Conservation (phyloP, 768 basidiomycete species). For the Coprinellus aureogranulatus region DNA sequence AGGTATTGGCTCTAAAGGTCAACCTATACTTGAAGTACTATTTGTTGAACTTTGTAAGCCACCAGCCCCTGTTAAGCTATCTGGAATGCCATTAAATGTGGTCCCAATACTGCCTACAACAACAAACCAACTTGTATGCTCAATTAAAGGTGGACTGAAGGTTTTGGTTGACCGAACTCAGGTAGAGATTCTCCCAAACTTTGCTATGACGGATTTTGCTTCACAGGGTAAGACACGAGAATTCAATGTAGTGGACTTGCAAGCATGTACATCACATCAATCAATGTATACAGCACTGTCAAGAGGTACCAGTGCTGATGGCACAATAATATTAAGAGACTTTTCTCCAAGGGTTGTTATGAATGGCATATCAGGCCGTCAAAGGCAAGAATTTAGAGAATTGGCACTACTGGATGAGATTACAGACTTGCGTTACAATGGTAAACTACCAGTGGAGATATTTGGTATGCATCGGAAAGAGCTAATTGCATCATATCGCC, state of each 20-base stretch:
- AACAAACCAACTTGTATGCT: no score
- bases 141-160: no score
- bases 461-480: background rate
- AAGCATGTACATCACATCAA: no score
- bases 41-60: background rate
- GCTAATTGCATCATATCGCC: background rate
- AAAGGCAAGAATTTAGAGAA: background rate
- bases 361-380: background rate
- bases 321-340: conserved; percentile 1
- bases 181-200: conserved; percentile 24
- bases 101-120: conserved; percentile 20
- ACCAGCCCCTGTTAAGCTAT: background rate
- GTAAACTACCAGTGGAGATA: background rate
- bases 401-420: background rate
- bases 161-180: conserved; percentile 20
- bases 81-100: conserved; percentile 23
- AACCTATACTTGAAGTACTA: background rate
- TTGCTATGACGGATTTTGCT: conserved; percentile 33
- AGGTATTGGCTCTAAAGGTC: background rate
- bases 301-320: background rate
- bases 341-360: conserved; percentile 1
- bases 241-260: conserved; percentile 27
- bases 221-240: conserved; percentile 28
- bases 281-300: background rate
- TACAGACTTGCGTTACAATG: background rate